phyloP scores from a whole-genome alignment of 2,329 filamentous ascomycete species.

The Akanthomyces muscarius region DNA sequence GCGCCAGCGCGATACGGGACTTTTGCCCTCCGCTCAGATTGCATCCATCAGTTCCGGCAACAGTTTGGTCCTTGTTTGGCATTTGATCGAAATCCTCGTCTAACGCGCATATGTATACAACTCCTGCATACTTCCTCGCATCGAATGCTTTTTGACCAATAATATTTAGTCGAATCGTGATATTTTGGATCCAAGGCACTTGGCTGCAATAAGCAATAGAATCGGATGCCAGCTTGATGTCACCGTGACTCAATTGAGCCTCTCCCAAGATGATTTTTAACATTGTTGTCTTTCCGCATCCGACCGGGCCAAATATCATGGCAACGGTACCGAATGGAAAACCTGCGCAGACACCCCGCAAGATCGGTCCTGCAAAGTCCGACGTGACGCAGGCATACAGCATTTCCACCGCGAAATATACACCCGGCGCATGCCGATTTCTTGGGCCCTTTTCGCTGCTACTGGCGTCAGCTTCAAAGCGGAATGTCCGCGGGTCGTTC shows the following conservation, averaged over 20 bases:
- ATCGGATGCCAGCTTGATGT: constrained; percentile 22
- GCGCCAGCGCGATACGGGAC: constrained; percentile 53
- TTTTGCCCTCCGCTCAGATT: constrained; percentile 23
- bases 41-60: constrained; percentile 17
- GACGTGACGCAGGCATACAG: neutral
- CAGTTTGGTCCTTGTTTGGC: neutral
- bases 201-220: constrained; percentile 19
- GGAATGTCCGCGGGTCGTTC: neutral
- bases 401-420: neutral
- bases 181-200: constrained; percentile 9
- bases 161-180: neutral
- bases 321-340: neutral
- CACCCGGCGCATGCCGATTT: neutral
- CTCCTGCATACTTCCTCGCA: neutral
- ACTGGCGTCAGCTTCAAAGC: neutral
- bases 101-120: neutral
- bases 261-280: neutral
- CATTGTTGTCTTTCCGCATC: constrained; percentile 6
- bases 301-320: constrained; percentile 5
- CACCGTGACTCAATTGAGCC: constrained; percentile 21
- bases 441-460: neutral
- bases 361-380: neutral
- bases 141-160: neutral
- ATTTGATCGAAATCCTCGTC: constrained; percentile 39
- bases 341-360: neutral